Conservation (phyloP, 148 eudicot species). For the Gaultheria prostrata region DNA sequence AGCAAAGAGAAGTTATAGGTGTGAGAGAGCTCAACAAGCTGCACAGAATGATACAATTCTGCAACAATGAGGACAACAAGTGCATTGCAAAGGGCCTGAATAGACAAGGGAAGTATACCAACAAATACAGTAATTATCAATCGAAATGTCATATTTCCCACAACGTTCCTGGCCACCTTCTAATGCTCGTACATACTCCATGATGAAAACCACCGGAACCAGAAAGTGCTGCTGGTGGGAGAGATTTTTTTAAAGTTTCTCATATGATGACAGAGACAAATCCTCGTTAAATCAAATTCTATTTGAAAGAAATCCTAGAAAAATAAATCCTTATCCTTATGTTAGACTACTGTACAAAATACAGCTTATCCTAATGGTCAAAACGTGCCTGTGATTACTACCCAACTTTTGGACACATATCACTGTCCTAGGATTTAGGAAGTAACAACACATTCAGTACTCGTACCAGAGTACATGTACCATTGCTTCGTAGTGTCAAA, state of each 20-base stretch:
- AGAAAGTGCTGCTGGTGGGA: not conserved
- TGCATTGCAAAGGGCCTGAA: not conserved
- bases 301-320: not conserved
- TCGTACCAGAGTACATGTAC: too few relatives aligned
- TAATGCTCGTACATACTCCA: slow-evolving; percentile 4
- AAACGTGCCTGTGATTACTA: not conserved
- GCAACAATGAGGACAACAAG: not conserved
- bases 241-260: not conserved
- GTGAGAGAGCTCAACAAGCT: not conserved
- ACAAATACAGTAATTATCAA: not conserved
- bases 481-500: too few relatives aligned
- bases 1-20: not conserved
- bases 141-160: not conserved
- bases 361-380: not conserved
- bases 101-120: not conserved
- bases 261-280: not conserved
- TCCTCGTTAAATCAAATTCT: not conserved
- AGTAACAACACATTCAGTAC: not conserved
- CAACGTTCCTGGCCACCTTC: not conserved
- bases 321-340: not conserved
- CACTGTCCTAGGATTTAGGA: not conserved
- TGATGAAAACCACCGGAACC: not conserved
- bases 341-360: not conserved
- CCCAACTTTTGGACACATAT: not conserved
- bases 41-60: not conserved